phyloP scores from a whole-genome alignment of 176 grass and related monocot species.

The Musa acuminata region DNA sequence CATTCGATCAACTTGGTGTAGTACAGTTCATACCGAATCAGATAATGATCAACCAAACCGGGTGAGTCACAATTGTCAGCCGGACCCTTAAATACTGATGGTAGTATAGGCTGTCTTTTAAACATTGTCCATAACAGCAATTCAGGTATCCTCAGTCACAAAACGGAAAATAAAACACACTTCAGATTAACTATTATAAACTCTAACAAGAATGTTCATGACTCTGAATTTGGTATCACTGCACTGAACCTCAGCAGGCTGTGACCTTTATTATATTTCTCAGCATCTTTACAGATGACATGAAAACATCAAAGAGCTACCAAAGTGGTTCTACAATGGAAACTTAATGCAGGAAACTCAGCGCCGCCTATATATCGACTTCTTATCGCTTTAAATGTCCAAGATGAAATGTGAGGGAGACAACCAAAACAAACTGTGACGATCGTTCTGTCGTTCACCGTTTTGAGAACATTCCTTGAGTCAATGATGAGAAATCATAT shows the following conservation, averaged over 20 bases:
- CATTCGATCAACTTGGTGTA: too few species aligned
- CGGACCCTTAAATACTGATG: too few species aligned
- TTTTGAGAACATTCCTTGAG: slow-evolving; percentile 74
- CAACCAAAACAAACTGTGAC: not conserved
- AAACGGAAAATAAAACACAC: too few species aligned
- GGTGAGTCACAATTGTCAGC: too few species aligned
- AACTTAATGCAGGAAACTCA: not conserved
- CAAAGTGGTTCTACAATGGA: not conserved
- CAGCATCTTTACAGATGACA: not conserved
- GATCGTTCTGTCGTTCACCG: slow-evolving; percentile 26
- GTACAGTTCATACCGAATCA: too few species aligned
- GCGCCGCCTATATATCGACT: not conserved
- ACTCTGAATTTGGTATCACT: not conserved
- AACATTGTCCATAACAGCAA: too few species aligned
- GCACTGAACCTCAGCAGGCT: not conserved
- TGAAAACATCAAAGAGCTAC: not conserved
- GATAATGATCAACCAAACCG: too few species aligned
- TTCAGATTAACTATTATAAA: too few species aligned
- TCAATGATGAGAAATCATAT: slow-evolving; percentile 88
- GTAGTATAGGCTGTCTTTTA: too few species aligned
- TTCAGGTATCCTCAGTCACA: too few species aligned
- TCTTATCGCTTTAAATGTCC: not conserved
- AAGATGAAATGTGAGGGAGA: not conserved
- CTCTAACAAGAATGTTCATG: not conserved
- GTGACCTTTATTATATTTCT: not conserved